Conservation (phyloP, 2,329 filamentous ascomycete species). For the Emericellopsis atlantica region DNA sequence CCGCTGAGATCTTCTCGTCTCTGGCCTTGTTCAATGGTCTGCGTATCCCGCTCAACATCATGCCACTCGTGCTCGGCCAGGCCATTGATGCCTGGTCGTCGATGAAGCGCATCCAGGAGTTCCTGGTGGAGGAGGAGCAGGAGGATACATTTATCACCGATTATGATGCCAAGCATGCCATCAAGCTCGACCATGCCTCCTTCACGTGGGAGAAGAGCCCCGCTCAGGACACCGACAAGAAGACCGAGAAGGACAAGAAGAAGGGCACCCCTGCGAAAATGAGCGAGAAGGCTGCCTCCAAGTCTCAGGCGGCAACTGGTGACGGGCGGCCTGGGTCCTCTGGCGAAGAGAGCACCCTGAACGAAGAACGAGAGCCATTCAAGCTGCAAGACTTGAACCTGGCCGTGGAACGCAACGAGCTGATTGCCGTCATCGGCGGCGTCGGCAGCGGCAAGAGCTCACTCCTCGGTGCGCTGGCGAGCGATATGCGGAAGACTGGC, state of each 20-base stretch:
- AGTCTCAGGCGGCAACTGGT: neutral
- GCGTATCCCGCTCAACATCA: slow-evolving; percentile 76
- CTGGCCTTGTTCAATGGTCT: slow-evolving; percentile 88
- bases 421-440: slow-evolving; percentile 76
- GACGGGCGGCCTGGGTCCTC: slow-evolving; percentile 17
- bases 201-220: slow-evolving; percentile 80
- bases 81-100: slow-evolving; percentile 84
- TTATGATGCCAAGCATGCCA: slow-evolving; percentile 49
- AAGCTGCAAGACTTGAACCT: slow-evolving; percentile 58
- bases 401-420: slow-evolving; percentile 58
- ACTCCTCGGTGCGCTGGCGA: slow-evolving; percentile 74
- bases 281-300: slow-evolving; percentile 6
- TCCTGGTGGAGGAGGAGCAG: slow-evolving; percentile 74
- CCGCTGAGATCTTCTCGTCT: slow-evolving; percentile 82
- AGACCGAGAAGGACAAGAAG: slow-evolving; percentile 21
- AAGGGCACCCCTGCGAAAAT: slow-evolving; percentile 8
- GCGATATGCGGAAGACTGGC: slow-evolving; percentile 79
- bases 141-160: slow-evolving; percentile 52
- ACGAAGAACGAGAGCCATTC: slow-evolving; percentile 55
- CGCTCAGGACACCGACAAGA: slow-evolving; percentile 34
- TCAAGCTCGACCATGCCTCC: slow-evolving; percentile 58
- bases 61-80: slow-evolving; percentile 81
- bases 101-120: slow-evolving; percentile 75
- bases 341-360: slow-evolving; percentile 38
- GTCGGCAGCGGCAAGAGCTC: slow-evolving; percentile 88